Percentiles rank a stretch among this genome's conserved stretches.
phyloP scores from a whole-genome alignment of 176 grass and related monocot species.

The Oryza nivara region DNA sequence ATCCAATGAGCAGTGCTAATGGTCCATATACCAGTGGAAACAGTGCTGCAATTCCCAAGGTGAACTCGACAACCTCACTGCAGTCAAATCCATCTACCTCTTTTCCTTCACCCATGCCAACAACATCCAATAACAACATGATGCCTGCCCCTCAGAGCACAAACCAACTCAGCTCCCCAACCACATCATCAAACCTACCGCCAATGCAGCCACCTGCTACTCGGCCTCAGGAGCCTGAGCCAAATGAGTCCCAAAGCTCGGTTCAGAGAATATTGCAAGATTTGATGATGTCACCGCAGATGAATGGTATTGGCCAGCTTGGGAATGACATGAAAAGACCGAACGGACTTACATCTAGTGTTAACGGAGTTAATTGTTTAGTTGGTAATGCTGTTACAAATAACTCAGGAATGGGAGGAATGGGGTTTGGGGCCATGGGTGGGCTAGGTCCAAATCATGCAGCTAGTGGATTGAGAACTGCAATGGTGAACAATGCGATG shows the following conservation, averaged over 20 bases:
- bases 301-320: constrained; percentile 55
- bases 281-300: constrained; percentile 84
- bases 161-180: constrained; percentile 57
- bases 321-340: constrained; percentile 65
- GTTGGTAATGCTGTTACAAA: constrained; percentile 61
- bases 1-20: constrained; percentile 52
- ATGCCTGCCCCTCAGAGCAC: constrained; percentile 55
- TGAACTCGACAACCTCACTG: constrained; percentile 59
- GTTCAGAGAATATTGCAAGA: constrained; percentile 89
- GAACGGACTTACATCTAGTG: constrained; percentile 52
- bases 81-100: constrained; percentile 65
- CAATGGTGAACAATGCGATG: constrained; percentile 66
- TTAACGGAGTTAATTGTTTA: constrained; percentile 66
- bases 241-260: constrained; percentile 83
- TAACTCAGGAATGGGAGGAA: constrained; percentile 52
- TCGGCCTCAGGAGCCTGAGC: constrained; percentile 61
- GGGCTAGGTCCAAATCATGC: constrained; percentile 43
- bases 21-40: constrained; percentile 46
- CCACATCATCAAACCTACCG: constrained; percentile 51
- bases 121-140: constrained; percentile 63
- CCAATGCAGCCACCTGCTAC: constrained; percentile 58
- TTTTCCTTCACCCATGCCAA: constrained; percentile 47
- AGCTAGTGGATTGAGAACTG: constrained; percentile 53
- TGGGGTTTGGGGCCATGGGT: constrained; percentile 64
- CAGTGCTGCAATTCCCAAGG: constrained; percentile 49